Evolutionary conservation across 2,329 filamentous ascomycete genomes (phyloP), one percentile per base, ranked within the genome.

Genomic region (Boeremia exigua): DNA sequence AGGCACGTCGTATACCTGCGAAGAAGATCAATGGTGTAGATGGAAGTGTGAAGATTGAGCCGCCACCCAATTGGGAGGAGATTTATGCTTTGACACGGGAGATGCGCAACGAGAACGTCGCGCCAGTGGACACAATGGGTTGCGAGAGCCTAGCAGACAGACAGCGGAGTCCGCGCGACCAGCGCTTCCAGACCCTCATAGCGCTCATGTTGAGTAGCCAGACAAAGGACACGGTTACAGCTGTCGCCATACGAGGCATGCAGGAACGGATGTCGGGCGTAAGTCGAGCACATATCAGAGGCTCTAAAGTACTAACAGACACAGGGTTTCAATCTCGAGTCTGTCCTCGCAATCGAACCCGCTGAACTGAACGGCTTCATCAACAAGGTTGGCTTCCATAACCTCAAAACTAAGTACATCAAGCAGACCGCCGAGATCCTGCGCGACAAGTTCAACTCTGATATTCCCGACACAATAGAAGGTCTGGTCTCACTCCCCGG

Each of bases 61-160:
- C 92, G 1, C 92, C 93, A 0, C 82, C 86, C 0, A 87, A 92
- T 72, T 97, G 95, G 95, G 86, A 92, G 59, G 84, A 87, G 53
- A 86, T 96, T 54, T 99, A 97, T 77, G 78, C 82, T 30, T 78
- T 86, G 0, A 89, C 96, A 39, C 88, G 88, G 68, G 83, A 85
- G 68, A 97, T 98, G 92, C 88, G 77, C 78, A 89, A 72, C 72
- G 84, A 79, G 76, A 89, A 84, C 34, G 76, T 84, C 0, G 95
- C 95, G 0, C 90, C 94, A 0, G 95, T 99, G 10, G 95, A 99
- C 75, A 98, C 94, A 0, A 97, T 98, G 93, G 95, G 95, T 10
- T 99, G 95, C 76, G 92, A 92, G 76, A 84, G 85, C 7, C 81
- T 95, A 9, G 90, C 90, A 2, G 79, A 85, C 51, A 78, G 82